A percentile compares a stretch with the other conserved stretches of the same genome.
Conservation (phyloP, 768 basidiomycete genomes). For the Roridomyces roridus region DNA sequence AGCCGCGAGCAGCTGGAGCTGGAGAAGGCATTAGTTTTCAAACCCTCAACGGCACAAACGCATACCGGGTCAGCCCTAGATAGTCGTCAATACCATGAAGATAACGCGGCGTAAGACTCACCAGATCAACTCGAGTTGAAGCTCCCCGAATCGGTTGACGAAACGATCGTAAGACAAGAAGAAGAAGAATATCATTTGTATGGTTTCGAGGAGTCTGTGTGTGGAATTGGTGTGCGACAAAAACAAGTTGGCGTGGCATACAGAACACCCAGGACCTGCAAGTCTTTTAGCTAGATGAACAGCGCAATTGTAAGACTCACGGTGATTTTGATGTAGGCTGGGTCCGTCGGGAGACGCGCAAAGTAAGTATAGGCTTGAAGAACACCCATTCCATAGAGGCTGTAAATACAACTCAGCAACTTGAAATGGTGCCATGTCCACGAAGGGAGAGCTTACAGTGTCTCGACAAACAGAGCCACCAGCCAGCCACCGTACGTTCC, state of each 20-base stretch:
- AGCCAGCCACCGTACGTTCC: constrained; percentile 22
- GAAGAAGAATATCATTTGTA: constrained; percentile 18
- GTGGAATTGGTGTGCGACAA: too few species aligned
- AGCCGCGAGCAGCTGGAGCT: constrained; percentile 16
- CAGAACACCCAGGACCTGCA: constrained; percentile 16
- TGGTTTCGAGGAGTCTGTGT: constrained; percentile 17
- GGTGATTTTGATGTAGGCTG: not conserved
- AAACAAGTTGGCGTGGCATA: too few species aligned
- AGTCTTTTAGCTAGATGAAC: too few species aligned
- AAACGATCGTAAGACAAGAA: constrained; percentile 18
- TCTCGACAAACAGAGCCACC: constrained; percentile 8
- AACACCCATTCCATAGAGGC: constrained; percentile 19
- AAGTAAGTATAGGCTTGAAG: constrained; percentile 15
- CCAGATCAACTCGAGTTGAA: constrained; percentile 14
- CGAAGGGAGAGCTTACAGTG: too few species aligned
- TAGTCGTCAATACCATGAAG: not conserved
- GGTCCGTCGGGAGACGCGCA: constrained; percentile 1
- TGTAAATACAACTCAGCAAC: too few species aligned
- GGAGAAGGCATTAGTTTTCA: too few species aligned
- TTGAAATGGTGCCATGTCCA: too few species aligned
- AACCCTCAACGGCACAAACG: too few species aligned
- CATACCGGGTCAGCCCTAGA: constrained; percentile 15
- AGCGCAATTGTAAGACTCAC: too few species aligned
- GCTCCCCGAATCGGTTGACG: constrained; percentile 3
- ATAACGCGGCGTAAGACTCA: not conserved